Evolutionary conservation across 169 alveolate genomes (phyloP), one percentile per base, ranked within the genome.

Genomic region (Plasmodium yoelii): DNA sequence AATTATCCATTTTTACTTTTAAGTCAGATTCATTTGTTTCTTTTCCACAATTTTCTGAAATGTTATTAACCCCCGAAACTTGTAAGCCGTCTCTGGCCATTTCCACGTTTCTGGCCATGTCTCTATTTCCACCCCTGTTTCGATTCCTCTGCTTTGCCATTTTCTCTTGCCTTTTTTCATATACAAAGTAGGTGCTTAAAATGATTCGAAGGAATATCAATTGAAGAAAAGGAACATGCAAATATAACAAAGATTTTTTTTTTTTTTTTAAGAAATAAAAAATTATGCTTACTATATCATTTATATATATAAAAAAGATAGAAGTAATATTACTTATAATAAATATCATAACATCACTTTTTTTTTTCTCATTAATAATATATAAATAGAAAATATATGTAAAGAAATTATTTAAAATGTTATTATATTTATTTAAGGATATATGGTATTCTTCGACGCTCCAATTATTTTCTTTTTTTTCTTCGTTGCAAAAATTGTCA

Each of bases 221-320:
- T 68, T 77, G 88, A 39, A 77, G 47, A 39, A 63, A 77, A 1
- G 77, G 70, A 1, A 68, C 44, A 68, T 77, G 88, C 26, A 77
- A 56, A 26, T 39, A 5, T 12, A 67, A 5, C 24, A 77, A 18
- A 5, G 73, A 49, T 39, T 77, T 56, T 22, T 22, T 47, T 55
- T 77, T 64, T 19, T 26, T 47, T 22, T 34, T 63, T 24, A 44
- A 51, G 65, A 77, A 77, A n/a, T 24, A 64, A 49, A 47, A 51
- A 24, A 77, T 6, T 24, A 77, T 24, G 26, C 39, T 24, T 28
- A 77, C 88, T 7, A 63, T 55, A 56, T 77, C 88, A 15, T 49
- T 77, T 49, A 77, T 68, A 44, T 64, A 77, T 53, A 77, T 63
- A 49, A 64, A 64, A 18, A 63, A 68, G n/a, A 77, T 77, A 0